Evolutionary conservation across 2,329 filamentous ascomycete species (phyloP), one percentile per base, ranked within the genome.

Genomic region (Neopestalotiopsis sp.): DNA sequence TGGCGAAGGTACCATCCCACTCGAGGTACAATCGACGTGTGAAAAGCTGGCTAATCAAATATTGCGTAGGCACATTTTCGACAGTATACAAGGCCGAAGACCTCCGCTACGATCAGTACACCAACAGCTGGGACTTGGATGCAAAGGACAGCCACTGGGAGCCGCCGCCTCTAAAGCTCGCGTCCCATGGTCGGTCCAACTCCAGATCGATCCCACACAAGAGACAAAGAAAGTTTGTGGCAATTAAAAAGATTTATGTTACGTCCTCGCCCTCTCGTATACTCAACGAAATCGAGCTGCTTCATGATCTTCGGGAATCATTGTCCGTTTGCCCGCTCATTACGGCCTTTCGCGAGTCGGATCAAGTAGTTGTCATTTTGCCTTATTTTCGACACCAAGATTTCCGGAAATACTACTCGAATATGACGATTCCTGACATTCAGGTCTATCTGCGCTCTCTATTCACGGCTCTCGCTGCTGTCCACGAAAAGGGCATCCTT

Each of bases 51-150:
- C 71, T 76, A 65, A 74, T 69, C 61, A 10, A 9, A 58, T 58
- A 9, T 24, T 14, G 34, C 49, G 9, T 73, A 97, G 94, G 96
- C 69, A 99, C 96, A 1, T 99, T 99, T 79, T 98, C 96, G 0
- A 98, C 96, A 1, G 96, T 99, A 13, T 99, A 99, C 87, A 99
- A 99, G 81, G 96, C 97, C 24, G 94, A 98, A 80, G 96, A 99
- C 78, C 83, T 98, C 32, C 86, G 92, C 68, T 97, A 98, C 79
- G 89, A 96, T 72, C 85, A 88, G 69, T 97, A 94, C 80, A 85
- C 92, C 71, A 98, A 98, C 78, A 88, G 91, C 72, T 98, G 95
- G 94, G 95, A 98, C 76, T 79, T 92, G 53, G 90, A 90, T 69
- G 86, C 88, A 71, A 80, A 87, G 72, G 89, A 91, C 57, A 87